A percentile compares a stretch with the other conserved stretches of the same genome.
phyloP scores from a whole-genome alignment of 2,329 filamentous ascomycete genomes.

The Cladosporium sp. region DNA sequence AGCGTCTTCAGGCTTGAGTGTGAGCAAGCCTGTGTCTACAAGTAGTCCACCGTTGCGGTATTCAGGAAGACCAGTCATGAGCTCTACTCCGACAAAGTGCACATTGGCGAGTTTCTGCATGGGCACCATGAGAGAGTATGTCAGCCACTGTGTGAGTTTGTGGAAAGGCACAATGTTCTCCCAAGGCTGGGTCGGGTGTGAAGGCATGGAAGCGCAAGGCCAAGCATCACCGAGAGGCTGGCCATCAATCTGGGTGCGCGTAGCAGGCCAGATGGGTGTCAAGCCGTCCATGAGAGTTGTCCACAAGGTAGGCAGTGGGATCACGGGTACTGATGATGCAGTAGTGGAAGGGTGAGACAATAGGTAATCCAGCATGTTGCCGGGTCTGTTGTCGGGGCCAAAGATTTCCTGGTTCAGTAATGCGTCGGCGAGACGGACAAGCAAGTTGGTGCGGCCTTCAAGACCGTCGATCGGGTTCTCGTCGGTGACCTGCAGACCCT shows the following conservation, averaged over 20 bases:
- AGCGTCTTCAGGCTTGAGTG: constrained; percentile 68
- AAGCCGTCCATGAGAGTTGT: constrained; percentile 85
- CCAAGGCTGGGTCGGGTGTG: constrained; percentile 67
- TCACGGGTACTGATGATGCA: constrained; percentile 82
- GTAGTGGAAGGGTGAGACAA: constrained; percentile 87
- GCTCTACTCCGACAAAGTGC: constrained; percentile 77
- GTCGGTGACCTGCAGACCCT: constrained; percentile 80
- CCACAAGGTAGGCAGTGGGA: constrained; percentile 87
- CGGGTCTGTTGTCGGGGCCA: constrained; percentile 78
- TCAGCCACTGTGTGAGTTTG: constrained; percentile 92
- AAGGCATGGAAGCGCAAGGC: constrained; percentile 85
- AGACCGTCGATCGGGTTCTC: constrained; percentile 81
- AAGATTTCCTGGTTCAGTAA: constrained; percentile 81
- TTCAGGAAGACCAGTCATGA: constrained; percentile 85
- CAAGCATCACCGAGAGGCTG: constrained; percentile 89
- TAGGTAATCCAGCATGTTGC: constrained; percentile 96
- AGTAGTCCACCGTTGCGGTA: constrained; percentile 91
- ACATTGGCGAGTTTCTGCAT: constrained; percentile 80
- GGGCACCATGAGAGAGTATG: constrained; percentile 89
- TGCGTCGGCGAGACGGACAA: constrained; percentile 73
- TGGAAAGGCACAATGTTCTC: constrained; percentile 88
- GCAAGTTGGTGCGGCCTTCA: constrained; percentile 77
- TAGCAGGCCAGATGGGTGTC: constrained; percentile 82
- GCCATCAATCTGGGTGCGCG: constrained; percentile 83
- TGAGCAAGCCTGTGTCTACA: constrained; percentile 79